Evolutionary conservation across 2,329 filamentous ascomycete genomes (phyloP).

Genomic region (Diatrype stigma): DNA sequence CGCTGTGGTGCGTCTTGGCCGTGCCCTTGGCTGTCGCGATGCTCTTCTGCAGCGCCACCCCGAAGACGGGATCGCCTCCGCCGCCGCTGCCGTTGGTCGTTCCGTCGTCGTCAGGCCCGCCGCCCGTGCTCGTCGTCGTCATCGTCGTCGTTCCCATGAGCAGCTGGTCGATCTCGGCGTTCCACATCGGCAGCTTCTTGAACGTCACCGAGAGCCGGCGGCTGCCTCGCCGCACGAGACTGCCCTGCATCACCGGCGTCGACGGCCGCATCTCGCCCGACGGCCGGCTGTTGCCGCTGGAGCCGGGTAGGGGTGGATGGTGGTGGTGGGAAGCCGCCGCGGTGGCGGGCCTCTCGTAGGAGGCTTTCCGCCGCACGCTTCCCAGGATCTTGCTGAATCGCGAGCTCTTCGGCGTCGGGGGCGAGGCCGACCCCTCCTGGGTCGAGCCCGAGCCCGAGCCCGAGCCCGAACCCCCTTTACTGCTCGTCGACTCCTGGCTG

Average conservation of each 20-base stretch:
- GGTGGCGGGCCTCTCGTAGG: neutral
- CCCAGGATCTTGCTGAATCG: neutral
- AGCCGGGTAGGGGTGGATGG: neutral
- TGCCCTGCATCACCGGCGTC: conserved; percentile 24
- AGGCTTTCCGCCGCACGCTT: neutral
- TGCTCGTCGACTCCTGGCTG: too few species aligned
- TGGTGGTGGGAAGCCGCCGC: neutral
- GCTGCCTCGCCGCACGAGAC: conserved; percentile 24
- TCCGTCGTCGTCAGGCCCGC: conserved; percentile 5
- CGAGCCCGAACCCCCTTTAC: too few species aligned
- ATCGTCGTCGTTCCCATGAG: too few species aligned
- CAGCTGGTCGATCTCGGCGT: conserved; percentile 13
- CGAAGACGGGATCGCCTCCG: conserved; percentile 32
- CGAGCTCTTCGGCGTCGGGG: neutral
- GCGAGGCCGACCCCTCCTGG: neutral
- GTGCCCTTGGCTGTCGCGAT: conserved; percentile 36
- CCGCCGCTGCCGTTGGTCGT: conserved; percentile 16
- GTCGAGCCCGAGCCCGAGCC: too few species aligned
- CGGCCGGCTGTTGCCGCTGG: too few species aligned
- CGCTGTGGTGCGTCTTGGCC: conserved; percentile 35
- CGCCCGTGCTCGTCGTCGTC: too few species aligned
- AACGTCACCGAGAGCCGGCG: conserved; percentile 29
- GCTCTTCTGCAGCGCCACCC: conserved; percentile 35
- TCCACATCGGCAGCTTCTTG: conserved; percentile 29
- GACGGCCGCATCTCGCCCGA: conserved; percentile 15